Conservation (phyloP, 345 rosid species). For the Theobroma cacao region DNA sequence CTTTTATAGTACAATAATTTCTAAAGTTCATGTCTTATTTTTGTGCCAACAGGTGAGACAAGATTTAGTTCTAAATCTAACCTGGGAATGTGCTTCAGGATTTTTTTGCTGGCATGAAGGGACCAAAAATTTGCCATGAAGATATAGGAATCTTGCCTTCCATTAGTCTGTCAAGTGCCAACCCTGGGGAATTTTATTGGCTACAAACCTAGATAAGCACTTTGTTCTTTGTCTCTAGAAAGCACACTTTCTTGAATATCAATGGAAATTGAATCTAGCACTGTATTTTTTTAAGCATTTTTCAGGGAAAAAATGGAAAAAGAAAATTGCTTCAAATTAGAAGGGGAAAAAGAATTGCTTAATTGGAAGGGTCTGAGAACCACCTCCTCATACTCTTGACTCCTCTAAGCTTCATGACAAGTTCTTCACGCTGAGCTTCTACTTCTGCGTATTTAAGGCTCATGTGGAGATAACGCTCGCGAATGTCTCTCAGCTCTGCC, state of each 20-base stretch:
- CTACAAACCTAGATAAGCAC: not conserved
- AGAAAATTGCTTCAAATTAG: not conserved
- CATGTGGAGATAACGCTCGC: constrained; percentile 48
- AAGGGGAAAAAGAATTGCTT: not conserved
- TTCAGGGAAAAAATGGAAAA: not conserved
- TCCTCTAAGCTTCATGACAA: constrained; percentile 57
- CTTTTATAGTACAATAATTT: no score
- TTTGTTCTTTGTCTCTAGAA: not conserved
- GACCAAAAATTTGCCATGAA: not conserved
- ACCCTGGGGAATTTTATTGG: not conserved
- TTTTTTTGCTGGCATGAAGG: not conserved
- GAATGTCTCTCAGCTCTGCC: constrained; percentile 52
- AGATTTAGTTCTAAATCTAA: not conserved
- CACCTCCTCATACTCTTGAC: constrained; percentile 38
- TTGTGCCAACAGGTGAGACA: not conserved
- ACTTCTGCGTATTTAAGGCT: constrained; percentile 67
- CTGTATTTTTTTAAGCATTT: not conserved
- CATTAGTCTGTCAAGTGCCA: not conserved
- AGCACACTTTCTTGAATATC: constrained; percentile 2
- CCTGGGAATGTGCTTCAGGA: not conserved
- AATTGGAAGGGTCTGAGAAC: constrained; percentile 21
- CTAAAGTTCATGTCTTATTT: no score
- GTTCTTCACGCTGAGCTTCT: constrained; percentile 56
- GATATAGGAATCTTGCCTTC: not conserved
- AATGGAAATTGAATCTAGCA: not conserved